These are phyloP conservation scores for Kurtzmaniella cleridarum DNA, from an alignment of 805 yeast genomes.

Conservation along the genomic window DNA sequence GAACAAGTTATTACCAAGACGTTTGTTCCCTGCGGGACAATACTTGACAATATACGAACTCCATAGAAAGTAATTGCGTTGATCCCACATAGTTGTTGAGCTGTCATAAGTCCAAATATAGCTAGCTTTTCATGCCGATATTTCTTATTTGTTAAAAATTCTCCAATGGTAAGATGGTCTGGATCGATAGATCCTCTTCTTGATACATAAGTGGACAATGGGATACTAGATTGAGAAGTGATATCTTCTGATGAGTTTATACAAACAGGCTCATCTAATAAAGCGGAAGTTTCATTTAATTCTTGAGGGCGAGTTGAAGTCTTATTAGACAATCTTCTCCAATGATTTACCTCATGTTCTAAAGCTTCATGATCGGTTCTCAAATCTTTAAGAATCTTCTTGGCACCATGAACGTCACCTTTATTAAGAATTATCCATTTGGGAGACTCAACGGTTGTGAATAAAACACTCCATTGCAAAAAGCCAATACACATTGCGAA, in stretches of 20 bases:
- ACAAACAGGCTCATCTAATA: constrained; percentile 2
- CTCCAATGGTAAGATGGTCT: constrained; percentile 13
- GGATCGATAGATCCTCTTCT: constrained; percentile 28
- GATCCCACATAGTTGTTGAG: constrained; percentile 60
- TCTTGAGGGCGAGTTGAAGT: constrained; percentile 3
- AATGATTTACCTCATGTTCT: constrained; percentile 29
- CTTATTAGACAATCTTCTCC: constrained; percentile 23
- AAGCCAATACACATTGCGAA: constrained; percentile 20
- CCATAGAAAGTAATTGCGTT: constrained; percentile 91
- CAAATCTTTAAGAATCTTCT: constrained; percentile 19
- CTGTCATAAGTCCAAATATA: constrained; percentile 29
- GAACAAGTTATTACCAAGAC: constrained; percentile 66
- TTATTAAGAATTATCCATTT: constrained; percentile 34
- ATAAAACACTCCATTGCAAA: constrained; percentile 24
- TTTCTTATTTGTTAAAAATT: constrained; percentile 14
- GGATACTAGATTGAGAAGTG: constrained; percentile 1
- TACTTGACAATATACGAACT: constrained; percentile 62
- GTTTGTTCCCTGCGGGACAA: constrained; percentile 53
- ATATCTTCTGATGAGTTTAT: neutral
- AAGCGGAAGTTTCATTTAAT: constrained; percentile 1
- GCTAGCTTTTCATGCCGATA: constrained; percentile 25
- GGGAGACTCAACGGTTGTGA: constrained; percentile 35
- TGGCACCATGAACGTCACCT: constrained; percentile 25
- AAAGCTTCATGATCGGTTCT: constrained; percentile 27
- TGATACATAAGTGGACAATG: constrained; percentile 10